These are phyloP conservation scores for Choanephora cucurbitarum DNA, from an alignment of 371 early-diverging fungal species.

Conservation along the genomic window DNA sequence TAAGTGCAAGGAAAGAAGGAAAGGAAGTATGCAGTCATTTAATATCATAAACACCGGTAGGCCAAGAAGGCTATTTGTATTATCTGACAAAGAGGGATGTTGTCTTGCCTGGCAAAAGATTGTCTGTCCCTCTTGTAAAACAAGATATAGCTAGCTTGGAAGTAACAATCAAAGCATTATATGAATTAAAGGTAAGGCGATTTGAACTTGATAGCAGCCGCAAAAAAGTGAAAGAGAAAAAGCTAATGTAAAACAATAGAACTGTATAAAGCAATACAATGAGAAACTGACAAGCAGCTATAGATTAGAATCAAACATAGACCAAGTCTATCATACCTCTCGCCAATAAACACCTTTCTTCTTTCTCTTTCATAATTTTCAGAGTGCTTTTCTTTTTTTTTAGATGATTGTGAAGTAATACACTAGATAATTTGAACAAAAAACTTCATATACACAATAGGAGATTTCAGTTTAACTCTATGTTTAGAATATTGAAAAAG, in stretches of 20 bases:
- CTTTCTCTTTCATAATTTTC: too few species aligned
- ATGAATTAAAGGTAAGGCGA: not conserved
- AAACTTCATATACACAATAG: too few species aligned
- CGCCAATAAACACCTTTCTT: too few species aligned
- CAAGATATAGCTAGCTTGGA: not conserved
- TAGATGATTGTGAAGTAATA: too few species aligned
- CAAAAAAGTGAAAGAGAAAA: not conserved
- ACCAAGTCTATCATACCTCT: too few species aligned
- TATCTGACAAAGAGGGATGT: not conserved
- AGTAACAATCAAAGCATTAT: not conserved
- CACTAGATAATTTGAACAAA: too few species aligned
- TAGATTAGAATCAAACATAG: not conserved
- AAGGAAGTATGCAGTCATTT: not conserved
- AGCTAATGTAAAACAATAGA: not conserved
- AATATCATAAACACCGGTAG: not conserved
- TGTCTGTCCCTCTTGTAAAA: not conserved
- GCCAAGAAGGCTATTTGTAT: not conserved
- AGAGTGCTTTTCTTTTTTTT: too few species aligned
- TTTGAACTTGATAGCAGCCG: not conserved
- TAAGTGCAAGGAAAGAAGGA: not conserved
- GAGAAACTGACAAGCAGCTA: not conserved
- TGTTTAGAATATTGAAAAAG: too few species aligned
- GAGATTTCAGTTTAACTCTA: too few species aligned
- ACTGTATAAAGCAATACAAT: not conserved
- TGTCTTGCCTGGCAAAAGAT: not conserved